Evolutionary conservation across 768 basidiomycete species (phyloP), one percentile per base, ranked within the genome.

Genomic region (Cystobasidium ongulense): DNA sequence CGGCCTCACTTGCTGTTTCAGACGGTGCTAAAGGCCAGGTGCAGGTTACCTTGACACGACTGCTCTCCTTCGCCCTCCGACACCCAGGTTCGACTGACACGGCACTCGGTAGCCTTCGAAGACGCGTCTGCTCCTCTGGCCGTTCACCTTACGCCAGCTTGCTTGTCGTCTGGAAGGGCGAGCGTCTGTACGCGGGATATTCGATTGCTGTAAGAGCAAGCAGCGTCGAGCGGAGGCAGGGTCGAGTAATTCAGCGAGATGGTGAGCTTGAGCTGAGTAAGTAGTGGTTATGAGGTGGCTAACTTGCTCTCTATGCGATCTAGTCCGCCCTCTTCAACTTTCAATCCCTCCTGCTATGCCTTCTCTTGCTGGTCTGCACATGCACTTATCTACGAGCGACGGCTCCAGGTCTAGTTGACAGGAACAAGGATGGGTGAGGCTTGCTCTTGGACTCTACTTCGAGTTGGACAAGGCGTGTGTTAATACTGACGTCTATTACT

Each of bases 281-380:
- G 10, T 35, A 13, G 11, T 5, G 17, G 17, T 38, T 29, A 4
- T 25, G 13, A 21, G 18, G 25, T 15, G 63, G 3, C 15, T 13
- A 46, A 64, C 10, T 36, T 3, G 7, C 23, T 41, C 63, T 39
- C 13, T 38, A 64, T 61, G 23, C 57, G 17, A 3, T 21, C 1
- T 80, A 90, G 89, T 94, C 95, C 33, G 96, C 96, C 1, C 86
- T 99, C 27, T 97, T 98, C 88, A 95, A 97, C 83, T 99, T 99
- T 80, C 89, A 95, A 82, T 92, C 94, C 0, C 86, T 99, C 23
- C 86, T 99, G 23, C 88, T 95, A 79, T 92, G 95, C 80, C 88
- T 97, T 76, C 86, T 98, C 10, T 85, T 99, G 62, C 85, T 90
- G 81, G 92, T 97, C 74, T 99, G 96, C 84, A 98, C 96, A 73